Conservation (phyloP, 2,329 filamentous ascomycete genomes). For the Thelonectria discophora region DNA sequence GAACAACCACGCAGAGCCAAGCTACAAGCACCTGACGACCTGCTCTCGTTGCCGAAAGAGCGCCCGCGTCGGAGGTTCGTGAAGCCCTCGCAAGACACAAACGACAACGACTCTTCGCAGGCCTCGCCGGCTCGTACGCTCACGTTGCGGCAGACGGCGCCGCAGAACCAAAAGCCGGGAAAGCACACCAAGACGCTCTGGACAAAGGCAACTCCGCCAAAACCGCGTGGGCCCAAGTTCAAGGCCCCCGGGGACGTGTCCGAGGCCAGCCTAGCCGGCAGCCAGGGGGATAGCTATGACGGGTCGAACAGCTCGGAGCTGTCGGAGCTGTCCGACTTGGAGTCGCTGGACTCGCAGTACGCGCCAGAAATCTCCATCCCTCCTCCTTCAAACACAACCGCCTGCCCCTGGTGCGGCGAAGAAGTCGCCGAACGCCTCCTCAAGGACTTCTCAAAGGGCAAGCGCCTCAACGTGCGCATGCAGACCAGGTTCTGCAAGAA, state of each 20-base stretch:
- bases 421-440: constrained; percentile 65
- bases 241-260: constrained; percentile 24
- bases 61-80: constrained; percentile 1
- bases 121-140: constrained; percentile 6
- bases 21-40: constrained; percentile 14
- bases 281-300: constrained; percentile 4
- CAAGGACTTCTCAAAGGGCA: constrained; percentile 58
- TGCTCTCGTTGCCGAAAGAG: constrained; percentile 31
- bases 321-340: constrained; percentile 30
- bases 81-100: constrained; percentile 21
- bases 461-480: constrained; percentile 62
- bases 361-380: constrained; percentile 15
- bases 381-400: constrained; percentile 34
- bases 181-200: constrained; percentile 4
- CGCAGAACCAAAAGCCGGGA: background rate
- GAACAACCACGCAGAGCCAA: constrained; percentile 19
- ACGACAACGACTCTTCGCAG: constrained; percentile 1
- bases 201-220: background rate
- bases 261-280: constrained; percentile 20
- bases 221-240: constrained; percentile 12
- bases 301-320: constrained; percentile 11
- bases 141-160: background rate
- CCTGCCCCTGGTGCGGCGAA: constrained; percentile 74
- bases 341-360: constrained; percentile 22
- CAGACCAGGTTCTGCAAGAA: constrained; percentile 71